These are phyloP conservation scores for Suhomyces chickasaworum DNA, from an alignment of 1,139 yeast species.

Conservation along the genomic window DNA sequence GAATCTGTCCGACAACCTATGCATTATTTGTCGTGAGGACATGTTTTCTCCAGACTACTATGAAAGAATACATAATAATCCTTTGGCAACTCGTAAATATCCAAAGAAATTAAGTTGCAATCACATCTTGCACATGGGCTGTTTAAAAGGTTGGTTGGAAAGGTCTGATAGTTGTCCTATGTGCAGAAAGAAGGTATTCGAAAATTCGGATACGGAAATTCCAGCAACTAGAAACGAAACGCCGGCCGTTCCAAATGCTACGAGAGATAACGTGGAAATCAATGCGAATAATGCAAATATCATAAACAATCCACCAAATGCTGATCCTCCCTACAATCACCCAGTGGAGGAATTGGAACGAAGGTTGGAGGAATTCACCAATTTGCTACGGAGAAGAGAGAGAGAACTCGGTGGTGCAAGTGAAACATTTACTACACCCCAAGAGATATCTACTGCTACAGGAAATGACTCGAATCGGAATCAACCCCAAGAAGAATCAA, in stretches of 20 bases:
- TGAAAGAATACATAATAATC: constrained; percentile 24
- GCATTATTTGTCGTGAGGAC: constrained; percentile 86
- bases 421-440: not conserved
- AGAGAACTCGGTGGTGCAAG: constrained; percentile 1
- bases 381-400: constrained; percentile 9
- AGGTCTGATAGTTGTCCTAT: constrained; percentile 91
- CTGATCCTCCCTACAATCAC: constrained; percentile 10
- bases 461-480: not conserved
- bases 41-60: constrained; percentile 53
- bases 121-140: constrained; percentile 87
- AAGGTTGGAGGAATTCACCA: constrained; percentile 14
- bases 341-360: constrained; percentile 13
- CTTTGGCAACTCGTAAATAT: constrained; percentile 43
- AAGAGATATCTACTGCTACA: not conserved
- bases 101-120: constrained; percentile 84
- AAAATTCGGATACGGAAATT: constrained; percentile 6
- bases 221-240: constrained; percentile 7
- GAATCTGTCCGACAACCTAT: constrained; percentile 58
- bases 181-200: constrained; percentile 74
- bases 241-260: constrained; percentile 8
- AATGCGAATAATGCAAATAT: not conserved
- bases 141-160: constrained; percentile 91
- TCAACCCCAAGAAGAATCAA: not conserved
- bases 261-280: not conserved
- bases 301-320: constrained; percentile 5